These are phyloP conservation scores for Hypoxylon sp. DNA, from an alignment of 2,329 filamentous ascomycete species.

Conservation along the genomic window DNA sequence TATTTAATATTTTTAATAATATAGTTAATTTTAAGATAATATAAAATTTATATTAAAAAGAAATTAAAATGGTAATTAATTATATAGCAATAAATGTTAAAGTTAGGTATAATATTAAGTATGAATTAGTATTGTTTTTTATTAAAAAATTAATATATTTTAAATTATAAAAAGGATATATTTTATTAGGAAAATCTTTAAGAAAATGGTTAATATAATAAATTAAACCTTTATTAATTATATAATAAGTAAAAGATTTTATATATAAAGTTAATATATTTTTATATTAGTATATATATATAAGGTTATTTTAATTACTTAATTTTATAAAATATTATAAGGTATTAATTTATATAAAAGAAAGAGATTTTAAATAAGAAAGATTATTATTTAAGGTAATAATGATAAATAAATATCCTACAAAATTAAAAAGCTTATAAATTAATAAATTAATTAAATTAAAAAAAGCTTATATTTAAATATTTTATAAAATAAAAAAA, in stretches of 20 bases:
- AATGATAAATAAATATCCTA: not conserved
- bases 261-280: not conserved
- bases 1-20: not conserved
- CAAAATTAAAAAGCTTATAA: not conserved
- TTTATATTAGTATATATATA: not conserved
- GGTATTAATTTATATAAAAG: no score
- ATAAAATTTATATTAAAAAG: not conserved
- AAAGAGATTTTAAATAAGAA: no score
- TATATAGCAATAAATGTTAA: not conserved
- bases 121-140: not conserved
- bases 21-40: not conserved
- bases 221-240: not conserved
- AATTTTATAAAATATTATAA: not conserved
- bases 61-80: not conserved
- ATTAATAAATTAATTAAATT: not conserved
- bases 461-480: not conserved
- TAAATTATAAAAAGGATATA: not conserved
- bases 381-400: no score
- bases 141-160: not conserved
- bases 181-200: not conserved
- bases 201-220: not conserved
- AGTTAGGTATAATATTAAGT: not conserved
- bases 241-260: not conserved
- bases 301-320: not conserved
- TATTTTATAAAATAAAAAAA: constrained; percentile 11